Evolutionary conservation across 352 stramenopile species (phyloP).

Genomic region (Peronospora belbahrii): DNA sequence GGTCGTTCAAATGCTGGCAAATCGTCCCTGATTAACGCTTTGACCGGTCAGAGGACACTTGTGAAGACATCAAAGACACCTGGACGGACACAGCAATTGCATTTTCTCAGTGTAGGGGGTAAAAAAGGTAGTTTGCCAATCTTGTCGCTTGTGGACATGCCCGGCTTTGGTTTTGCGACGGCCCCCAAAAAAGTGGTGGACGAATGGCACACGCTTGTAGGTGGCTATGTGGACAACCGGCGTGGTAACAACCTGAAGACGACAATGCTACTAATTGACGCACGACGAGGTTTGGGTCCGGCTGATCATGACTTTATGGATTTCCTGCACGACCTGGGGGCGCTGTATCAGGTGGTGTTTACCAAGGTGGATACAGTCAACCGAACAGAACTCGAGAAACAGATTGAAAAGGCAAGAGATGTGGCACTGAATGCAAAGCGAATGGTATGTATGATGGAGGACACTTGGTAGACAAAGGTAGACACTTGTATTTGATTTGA

Average conservation of each 20-base stretch:
- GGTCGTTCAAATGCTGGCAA: constrained; percentile 87
- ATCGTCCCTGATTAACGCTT: constrained; percentile 82
- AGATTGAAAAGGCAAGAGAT: constrained; percentile 44
- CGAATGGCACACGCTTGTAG: constrained; percentile 71
- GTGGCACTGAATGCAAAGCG: constrained; percentile 39
- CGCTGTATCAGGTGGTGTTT: constrained; percentile 86
- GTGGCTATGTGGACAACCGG: constrained; percentile 63
- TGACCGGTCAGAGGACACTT: constrained; percentile 59
- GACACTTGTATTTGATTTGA: not conserved
- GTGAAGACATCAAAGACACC: constrained; percentile 80
- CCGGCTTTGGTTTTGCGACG: constrained; percentile 79
- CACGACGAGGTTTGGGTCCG: constrained; percentile 58
- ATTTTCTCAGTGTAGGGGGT: constrained; percentile 78
- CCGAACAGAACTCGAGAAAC: constrained; percentile 33
- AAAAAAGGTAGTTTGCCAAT: constrained; percentile 60
- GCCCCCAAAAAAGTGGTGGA: constrained; percentile 66
- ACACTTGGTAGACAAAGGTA: not conserved
- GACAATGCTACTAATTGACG: constrained; percentile 73
- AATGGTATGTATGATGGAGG: constrained; percentile 29
- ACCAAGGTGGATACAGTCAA: constrained; percentile 83
- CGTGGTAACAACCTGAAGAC: constrained; percentile 68
- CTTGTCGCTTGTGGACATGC: constrained; percentile 77
- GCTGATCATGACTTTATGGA: constrained; percentile 87
- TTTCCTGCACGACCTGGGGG: constrained; percentile 70
- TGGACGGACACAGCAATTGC: constrained; percentile 72